A percentile compares a stretch with the other conserved stretches of the same genome.
phyloP scores from a whole-genome alignment of 495 filamentous ascomycete genomes.

The Penicillium salamii region DNA sequence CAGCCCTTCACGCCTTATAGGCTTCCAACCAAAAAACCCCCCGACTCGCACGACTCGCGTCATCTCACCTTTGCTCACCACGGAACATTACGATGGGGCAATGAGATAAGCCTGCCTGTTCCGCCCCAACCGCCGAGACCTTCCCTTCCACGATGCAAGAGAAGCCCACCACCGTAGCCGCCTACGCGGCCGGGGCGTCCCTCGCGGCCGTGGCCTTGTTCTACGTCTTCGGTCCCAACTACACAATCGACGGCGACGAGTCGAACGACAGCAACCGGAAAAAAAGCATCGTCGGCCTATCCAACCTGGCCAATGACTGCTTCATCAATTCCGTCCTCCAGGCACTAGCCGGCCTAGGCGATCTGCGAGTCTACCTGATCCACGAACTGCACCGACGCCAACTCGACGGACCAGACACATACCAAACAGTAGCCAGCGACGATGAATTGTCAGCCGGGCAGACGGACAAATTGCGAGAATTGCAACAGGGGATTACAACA shows the following conservation, averaged over 20 bases:
- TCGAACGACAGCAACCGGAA: conserved; percentile 64
- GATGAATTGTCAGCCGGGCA: conserved; percentile 43
- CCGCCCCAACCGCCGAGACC: conserved; percentile 6
- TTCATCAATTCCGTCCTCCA: conserved; percentile 99
- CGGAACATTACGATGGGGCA: conserved; percentile 5
- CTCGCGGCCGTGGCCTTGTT: conserved; percentile 94
- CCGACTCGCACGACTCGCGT: neutral
- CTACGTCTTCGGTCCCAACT: conserved; percentile 95
- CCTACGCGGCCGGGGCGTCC: conserved; percentile 93
- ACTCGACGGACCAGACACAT: conserved; percentile 71
- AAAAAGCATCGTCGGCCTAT: conserved; percentile 84
- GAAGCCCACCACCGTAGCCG: conserved; percentile 78
- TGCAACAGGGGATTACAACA: conserved; percentile 81
- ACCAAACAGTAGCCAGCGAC: conserved; percentile 53
- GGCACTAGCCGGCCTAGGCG: conserved; percentile 88
- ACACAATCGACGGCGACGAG: conserved; percentile 79
- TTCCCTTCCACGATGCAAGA: conserved; percentile 64
- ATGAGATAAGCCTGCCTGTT: conserved; percentile 12
- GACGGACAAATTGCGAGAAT: conserved; percentile 64
- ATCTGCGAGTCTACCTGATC: conserved; percentile 87
- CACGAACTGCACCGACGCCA: conserved; percentile 78
- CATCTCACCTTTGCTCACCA: neutral
- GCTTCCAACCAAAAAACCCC: neutral
- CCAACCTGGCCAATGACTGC: conserved; percentile 95
- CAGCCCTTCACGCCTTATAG: too few relatives aligned